Percentiles rank a stretch among this genome's conserved stretches.
Evolutionary conservation across 768 basidiomycete species (phyloP).

Genomic region (Collybia sordida): DNA sequence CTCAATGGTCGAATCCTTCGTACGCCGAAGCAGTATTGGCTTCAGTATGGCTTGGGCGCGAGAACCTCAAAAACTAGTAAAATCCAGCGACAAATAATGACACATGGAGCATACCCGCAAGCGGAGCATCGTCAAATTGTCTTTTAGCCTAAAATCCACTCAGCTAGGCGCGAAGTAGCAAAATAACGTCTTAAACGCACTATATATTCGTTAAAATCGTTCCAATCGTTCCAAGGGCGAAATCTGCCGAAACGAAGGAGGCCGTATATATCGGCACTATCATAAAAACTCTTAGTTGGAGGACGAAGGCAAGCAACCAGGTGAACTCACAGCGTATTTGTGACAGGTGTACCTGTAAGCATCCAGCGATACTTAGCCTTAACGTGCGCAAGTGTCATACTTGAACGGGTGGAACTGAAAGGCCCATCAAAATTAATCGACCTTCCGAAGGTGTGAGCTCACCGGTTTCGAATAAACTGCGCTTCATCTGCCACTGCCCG

Average conservation of each 20-base stretch:
- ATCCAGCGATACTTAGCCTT: conserved; percentile 73
- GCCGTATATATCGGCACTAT: conserved; percentile 71
- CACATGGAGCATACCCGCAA: conserved; percentile 46
- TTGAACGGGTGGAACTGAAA: conserved; percentile 52
- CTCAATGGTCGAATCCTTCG: conserved; percentile 64
- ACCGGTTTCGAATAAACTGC: conserved; percentile 73
- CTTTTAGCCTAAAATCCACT: conserved; percentile 39
- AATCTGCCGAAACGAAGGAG: conserved; percentile 69
- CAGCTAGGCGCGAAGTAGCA: not conserved
- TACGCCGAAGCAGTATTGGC: conserved; percentile 69
- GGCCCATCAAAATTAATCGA: not conserved
- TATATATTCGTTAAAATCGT: conserved; percentile 57
- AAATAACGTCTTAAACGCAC: conserved; percentile 28
- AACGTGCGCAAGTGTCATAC: conserved; percentile 58
- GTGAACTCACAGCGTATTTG: conserved; percentile 57
- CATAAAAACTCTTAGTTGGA: not conserved
- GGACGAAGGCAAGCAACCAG: not conserved
- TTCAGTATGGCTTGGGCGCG: conserved; percentile 70
- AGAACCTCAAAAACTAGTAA: conserved; percentile 30
- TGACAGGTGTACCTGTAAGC: conserved; percentile 76
- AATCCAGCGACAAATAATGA: not conserved
- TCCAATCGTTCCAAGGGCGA: conserved; percentile 74
- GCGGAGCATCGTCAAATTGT: conserved; percentile 54
- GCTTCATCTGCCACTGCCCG: conserved; percentile 79
- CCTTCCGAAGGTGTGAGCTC: not conserved